Conservation (phyloP, 768 basidiomycete genomes). For the Rhodosporidiobolus sp. region DNA sequence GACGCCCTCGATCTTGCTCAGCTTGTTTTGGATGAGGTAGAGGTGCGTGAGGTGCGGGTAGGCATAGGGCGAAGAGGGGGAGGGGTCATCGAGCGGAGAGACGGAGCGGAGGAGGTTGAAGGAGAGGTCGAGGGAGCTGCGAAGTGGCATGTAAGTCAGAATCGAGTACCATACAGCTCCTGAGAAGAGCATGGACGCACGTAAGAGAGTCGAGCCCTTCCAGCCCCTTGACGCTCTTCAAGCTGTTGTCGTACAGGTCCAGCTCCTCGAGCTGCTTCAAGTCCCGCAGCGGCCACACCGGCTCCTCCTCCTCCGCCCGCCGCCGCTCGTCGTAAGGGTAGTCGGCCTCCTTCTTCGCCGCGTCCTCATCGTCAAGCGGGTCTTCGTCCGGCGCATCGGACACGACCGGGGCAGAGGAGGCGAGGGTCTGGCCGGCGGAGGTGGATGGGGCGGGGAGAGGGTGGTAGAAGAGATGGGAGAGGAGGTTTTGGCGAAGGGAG, state of each 20-base stretch:
- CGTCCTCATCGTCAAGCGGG: constrained; percentile 44
- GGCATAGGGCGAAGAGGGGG: constrained; percentile 57
- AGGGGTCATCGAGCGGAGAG: constrained; percentile 58
- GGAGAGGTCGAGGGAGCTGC: constrained; percentile 81
- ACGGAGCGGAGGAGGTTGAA: constrained; percentile 77
- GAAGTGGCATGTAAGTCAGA: not conserved
- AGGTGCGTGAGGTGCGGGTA: constrained; percentile 60
- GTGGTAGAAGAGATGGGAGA: constrained; percentile 38
- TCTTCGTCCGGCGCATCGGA: constrained; percentile 42
- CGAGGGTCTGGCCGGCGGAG: not conserved
- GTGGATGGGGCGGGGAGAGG: constrained; percentile 11
- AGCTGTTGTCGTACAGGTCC: constrained; percentile 92
- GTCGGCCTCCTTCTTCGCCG: constrained; percentile 44
- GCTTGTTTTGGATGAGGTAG: constrained; percentile 96
- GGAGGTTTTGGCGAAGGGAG: constrained; percentile 45
- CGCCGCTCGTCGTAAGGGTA: constrained; percentile 19
- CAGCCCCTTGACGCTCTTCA: constrained; percentile 71
- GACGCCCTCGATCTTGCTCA: constrained; percentile 71
- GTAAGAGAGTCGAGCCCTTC: constrained; percentile 51
- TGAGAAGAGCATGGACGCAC: constrained; percentile 43
- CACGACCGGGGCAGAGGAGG: not conserved
- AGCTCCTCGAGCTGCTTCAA: constrained; percentile 75
- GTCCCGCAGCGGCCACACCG: constrained; percentile 41
- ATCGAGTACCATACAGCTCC: not conserved
- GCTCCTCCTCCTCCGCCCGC: constrained; percentile 11